These are phyloP conservation scores for Neurospora terricola DNA, from an alignment of 495 filamentous ascomycete species.

Conservation along the genomic window DNA sequence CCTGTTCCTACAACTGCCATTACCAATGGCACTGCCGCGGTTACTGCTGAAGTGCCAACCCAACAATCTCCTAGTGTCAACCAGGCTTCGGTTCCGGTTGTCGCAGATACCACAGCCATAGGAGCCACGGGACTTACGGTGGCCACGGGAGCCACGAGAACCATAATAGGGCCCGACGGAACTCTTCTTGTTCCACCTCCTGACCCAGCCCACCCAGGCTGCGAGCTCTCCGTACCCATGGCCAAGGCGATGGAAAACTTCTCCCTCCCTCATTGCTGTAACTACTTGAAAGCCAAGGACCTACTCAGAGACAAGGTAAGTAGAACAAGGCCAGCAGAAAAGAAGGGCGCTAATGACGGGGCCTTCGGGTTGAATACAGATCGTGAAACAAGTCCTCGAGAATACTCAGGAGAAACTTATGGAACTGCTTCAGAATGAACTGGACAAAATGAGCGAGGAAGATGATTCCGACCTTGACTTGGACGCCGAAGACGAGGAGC, in stretches of 20 bases:
- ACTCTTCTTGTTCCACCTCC: not conserved
- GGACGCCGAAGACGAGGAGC: not conserved
- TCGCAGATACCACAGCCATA: not conserved
- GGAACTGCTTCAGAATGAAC: not conserved
- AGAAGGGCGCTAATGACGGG: too few relatives aligned
- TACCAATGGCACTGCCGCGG: not conserved
- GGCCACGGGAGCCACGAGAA: not conserved
- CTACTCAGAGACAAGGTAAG: not conserved
- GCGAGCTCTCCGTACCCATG: not conserved
- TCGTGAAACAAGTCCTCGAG: not conserved
- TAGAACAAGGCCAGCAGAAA: not conserved
- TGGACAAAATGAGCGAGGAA: not conserved
- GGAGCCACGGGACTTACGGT: not conserved
- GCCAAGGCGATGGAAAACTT: not conserved
- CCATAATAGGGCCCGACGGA: not conserved
- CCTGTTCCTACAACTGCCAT: not conserved
- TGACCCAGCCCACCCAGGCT: not conserved
- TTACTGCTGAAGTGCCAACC: not conserved
- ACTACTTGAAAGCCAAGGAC: not conserved
- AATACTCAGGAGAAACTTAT: not conserved
- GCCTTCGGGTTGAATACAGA: not conserved
- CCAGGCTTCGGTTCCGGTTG: too few relatives aligned
- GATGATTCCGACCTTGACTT: not conserved
- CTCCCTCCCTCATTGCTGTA: not conserved
- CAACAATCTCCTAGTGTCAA: not conserved